Evolutionary conservation across 1,284 basidiomycete genomes (phyloP).

Genomic region (Thelephora terrestris): DNA sequence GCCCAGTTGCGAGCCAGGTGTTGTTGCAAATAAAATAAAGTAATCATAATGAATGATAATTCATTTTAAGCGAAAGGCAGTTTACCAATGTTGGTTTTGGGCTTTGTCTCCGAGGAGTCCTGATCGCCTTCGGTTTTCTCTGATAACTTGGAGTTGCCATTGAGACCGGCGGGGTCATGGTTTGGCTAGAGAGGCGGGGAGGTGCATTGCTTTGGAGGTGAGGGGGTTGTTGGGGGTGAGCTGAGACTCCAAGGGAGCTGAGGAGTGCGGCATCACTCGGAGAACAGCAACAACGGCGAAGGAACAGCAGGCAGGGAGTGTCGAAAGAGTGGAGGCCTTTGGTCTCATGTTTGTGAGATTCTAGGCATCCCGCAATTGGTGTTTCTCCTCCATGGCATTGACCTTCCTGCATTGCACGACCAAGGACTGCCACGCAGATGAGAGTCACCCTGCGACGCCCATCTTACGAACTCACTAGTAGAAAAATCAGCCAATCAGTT

Average conservation of each 20-base stretch:
- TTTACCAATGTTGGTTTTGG: constrained; percentile 10
- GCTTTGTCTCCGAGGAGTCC: constrained; percentile 24
- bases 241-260: constrained; percentile 55
- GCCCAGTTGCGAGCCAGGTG: constrained; percentile 70
- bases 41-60: too few relatives aligned
- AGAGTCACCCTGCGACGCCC: constrained; percentile 97
- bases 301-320: neutral
- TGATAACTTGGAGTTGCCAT: constrained; percentile 65
- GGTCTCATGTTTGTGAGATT: too few relatives aligned
- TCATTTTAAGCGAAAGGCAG: too few relatives aligned
- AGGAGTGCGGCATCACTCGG: constrained; percentile 42
- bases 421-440: constrained; percentile 94
- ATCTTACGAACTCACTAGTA: constrained; percentile 81
- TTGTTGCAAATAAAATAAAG: constrained; percentile 40
- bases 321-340: too few relatives aligned
- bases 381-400: too few relatives aligned
- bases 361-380: too few relatives aligned
- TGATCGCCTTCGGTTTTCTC: constrained; percentile 75
- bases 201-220: constrained; percentile 20
- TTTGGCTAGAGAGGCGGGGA: constrained; percentile 10
- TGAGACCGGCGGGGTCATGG: constrained; percentile 28
- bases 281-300: constrained; percentile 17
- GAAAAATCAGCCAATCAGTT: constrained; percentile 2
- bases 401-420: too few relatives aligned
- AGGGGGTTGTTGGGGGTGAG: constrained; percentile 42